phyloP scores from a whole-genome alignment of 2,329 filamentous ascomycete species.

The Chrysoporthe deuterocubensis region DNA sequence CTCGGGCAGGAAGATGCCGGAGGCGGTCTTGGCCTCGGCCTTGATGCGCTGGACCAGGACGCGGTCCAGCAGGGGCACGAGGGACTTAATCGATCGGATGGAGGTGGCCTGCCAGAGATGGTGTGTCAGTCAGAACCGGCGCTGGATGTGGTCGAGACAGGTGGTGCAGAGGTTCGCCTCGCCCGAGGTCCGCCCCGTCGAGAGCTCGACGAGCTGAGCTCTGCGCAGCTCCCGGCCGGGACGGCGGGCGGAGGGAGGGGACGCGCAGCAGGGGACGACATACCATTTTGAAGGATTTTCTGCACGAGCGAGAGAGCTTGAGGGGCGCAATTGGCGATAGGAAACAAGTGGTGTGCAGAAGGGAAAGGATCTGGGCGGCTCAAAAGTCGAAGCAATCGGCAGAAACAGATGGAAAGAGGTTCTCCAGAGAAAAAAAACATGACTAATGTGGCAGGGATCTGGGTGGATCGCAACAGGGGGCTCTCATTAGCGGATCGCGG shows the following conservation, averaged over 20 bases:
- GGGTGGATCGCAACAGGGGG: neutral
- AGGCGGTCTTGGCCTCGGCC: slow-evolving; percentile 93
- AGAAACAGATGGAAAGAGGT: slow-evolving; percentile 29
- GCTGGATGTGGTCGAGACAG: neutral
- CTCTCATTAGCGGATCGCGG: neutral
- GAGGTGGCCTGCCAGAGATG: slow-evolving; percentile 60
- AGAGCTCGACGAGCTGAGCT: slow-evolving; percentile 6
- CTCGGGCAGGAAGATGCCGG: slow-evolving; percentile 97
- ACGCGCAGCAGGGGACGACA: neutral
- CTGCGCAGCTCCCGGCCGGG: neutral
- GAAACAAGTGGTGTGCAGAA: neutral
- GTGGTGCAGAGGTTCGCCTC: neutral
- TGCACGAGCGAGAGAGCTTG: too few species aligned
- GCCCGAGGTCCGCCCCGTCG: neutral
- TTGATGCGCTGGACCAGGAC: slow-evolving; percentile 97
- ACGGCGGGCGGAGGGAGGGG: too few species aligned
- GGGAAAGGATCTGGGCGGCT: neutral
- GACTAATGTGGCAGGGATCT: slow-evolving; percentile 27
- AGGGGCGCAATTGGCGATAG: neutral
- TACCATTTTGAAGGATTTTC: slow-evolving; percentile 12
- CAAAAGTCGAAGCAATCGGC: slow-evolving; percentile 12
- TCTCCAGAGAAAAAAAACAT: slow-evolving; percentile 23
- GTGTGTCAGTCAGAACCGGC: neutral
- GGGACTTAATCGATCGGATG: slow-evolving; percentile 92
- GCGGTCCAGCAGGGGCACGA: slow-evolving; percentile 95